A percentile compares a stretch with the other conserved stretches of the same genome.
Evolutionary conservation across 169 alveolate genomes (phyloP).

Genomic region (Perkinsus marinus): DNA sequence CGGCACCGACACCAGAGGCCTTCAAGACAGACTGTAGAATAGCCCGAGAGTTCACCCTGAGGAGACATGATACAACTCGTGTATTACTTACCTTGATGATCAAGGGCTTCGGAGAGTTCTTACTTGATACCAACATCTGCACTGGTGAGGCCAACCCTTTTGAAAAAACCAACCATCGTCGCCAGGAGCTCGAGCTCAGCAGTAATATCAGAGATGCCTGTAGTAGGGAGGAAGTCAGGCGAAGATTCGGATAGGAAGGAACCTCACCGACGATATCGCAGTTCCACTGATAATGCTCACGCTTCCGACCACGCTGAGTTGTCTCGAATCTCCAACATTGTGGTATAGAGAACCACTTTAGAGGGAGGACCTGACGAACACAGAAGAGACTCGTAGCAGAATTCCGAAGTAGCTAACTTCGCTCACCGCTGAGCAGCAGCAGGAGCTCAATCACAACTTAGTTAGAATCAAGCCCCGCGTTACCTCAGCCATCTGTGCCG

Average conservation of each 20-base stretch:
- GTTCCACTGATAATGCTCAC: slow-evolving; percentile 57
- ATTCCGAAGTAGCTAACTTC: no score
- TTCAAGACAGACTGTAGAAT: neutral
- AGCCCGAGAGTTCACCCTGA: slow-evolving; percentile 20
- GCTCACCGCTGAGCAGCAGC: no score
- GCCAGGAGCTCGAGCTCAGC: slow-evolving; percentile 12
- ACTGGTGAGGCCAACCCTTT: slow-evolving; percentile 16
- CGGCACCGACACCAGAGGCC: slow-evolving; percentile 1
- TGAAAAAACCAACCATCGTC: slow-evolving; percentile 17
- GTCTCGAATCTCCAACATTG: slow-evolving; percentile 39
- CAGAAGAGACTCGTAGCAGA: no score
- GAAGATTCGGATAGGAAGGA: neutral
- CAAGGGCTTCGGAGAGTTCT: neutral
- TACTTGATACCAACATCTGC: slow-evolving; percentile 24
- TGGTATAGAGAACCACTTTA: slow-evolving; percentile 19
- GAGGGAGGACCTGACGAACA: slow-evolving; percentile 14
- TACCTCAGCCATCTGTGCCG: neutral
- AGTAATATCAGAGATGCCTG: neutral
- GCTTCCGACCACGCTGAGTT: slow-evolving; percentile 31
- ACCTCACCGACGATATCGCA: slow-evolving; percentile 34
- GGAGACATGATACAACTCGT: neutral
- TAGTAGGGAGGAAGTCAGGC: neutral
- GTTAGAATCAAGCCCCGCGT: neutral
- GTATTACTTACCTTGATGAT: slow-evolving; percentile 2
- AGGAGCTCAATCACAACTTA: no score